Evolutionary conservation across 148 eudicot species (phyloP).

Genomic region (Rhododendron molle): DNA sequence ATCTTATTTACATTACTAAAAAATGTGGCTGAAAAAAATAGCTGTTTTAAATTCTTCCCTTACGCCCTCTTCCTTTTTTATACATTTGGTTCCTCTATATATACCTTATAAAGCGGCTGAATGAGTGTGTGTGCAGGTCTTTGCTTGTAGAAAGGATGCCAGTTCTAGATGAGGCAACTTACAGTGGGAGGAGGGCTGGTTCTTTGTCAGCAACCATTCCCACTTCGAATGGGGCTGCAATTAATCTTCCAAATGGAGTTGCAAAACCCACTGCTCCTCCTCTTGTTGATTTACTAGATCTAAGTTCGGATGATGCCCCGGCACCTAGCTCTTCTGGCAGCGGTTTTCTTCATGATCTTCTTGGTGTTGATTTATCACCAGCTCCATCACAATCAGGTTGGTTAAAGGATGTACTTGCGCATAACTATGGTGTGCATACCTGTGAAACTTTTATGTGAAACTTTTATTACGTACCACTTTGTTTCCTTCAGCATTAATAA

Average conservation of each 20-base stretch:
- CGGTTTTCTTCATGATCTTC: slow-evolving; percentile 90
- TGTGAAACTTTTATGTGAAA: not conserved
- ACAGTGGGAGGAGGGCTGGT: slow-evolving; percentile 73
- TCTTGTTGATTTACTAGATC: slow-evolving; percentile 91
- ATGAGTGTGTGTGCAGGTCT: slow-evolving; percentile 46
- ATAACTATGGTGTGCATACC: not conserved
- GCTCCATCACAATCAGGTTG: slow-evolving; percentile 69
- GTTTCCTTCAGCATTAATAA: not conserved
- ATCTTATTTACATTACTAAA: not conserved
- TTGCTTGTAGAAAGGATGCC: slow-evolving; percentile 92
- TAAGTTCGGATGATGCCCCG: slow-evolving; percentile 69
- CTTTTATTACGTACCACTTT: not conserved
- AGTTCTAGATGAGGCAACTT: slow-evolving; percentile 93
- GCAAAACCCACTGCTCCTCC: slow-evolving; percentile 70
- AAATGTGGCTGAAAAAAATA: not conserved
- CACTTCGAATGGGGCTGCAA: slow-evolving; percentile 58
- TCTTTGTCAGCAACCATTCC: slow-evolving; percentile 63
- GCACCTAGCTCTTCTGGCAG: slow-evolving; percentile 75
- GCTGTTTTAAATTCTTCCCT: not conserved
- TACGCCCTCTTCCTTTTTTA: not conserved
- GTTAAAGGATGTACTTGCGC: slow-evolving; percentile 7
- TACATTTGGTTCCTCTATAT: not conserved
- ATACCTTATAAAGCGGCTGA: slow-evolving; percentile 14
- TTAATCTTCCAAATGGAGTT: slow-evolving; percentile 80
- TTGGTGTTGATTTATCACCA: slow-evolving; percentile 67